Conservation (phyloP, 129 eudicot genomes). For the Arctium lappa region DNA sequence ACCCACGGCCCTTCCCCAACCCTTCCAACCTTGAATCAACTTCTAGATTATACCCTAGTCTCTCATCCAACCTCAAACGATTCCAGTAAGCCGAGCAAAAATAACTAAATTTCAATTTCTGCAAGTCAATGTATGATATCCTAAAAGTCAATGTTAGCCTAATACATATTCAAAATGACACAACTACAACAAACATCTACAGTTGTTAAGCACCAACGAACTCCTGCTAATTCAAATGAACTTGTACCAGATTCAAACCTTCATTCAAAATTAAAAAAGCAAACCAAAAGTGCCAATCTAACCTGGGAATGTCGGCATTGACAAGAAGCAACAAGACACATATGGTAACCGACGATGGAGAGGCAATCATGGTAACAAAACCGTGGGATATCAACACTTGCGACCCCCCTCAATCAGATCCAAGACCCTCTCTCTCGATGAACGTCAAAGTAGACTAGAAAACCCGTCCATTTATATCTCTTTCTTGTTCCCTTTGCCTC, state of each 20-base stretch:
- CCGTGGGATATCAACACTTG: slow-evolving; percentile 70
- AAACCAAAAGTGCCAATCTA: background rate
- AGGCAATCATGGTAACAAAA: slow-evolving; percentile 69
- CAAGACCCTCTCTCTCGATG: too few species aligned
- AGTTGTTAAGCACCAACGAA: background rate
- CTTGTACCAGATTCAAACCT: background rate
- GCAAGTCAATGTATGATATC: background rate
- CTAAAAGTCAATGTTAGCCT: background rate
- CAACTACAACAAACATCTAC: background rate
- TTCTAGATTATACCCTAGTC: too few species aligned
- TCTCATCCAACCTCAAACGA: too few species aligned
- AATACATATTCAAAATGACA: background rate
- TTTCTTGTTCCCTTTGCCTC: too few species aligned
- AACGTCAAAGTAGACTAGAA: too few species aligned
- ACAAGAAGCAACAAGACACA: slow-evolving; percentile 83
- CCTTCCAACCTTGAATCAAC: too few species aligned
- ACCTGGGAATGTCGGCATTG: slow-evolving; percentile 61
- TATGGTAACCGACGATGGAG: slow-evolving; percentile 72
- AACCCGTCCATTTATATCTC: too few species aligned
- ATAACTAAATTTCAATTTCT: background rate
- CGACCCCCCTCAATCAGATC: slow-evolving; percentile 19
- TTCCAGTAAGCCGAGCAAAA: background rate
- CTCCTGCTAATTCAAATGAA: background rate
- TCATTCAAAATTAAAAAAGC: background rate
- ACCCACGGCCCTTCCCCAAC: too few species aligned